phyloP scores from a whole-genome alignment of 257 asterid species.

The Solanum virginianum region DNA sequence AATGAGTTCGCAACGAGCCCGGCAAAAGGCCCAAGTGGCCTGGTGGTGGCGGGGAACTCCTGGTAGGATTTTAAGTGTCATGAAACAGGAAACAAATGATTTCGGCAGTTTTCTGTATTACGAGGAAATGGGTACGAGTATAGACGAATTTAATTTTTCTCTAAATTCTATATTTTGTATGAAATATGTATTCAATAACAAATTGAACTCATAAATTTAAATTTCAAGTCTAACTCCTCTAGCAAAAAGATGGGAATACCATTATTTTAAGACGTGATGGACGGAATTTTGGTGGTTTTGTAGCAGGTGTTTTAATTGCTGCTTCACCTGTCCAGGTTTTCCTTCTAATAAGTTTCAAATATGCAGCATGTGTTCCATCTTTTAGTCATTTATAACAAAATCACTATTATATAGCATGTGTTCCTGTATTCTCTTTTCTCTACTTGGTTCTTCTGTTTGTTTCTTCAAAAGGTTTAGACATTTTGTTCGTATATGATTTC shows the following conservation, averaged over 20 bases:
- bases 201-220: not conserved
- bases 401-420: not conserved
- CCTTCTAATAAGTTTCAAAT: not conserved
- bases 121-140: not conserved
- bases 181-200: not conserved
- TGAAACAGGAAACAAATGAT: too few species aligned
- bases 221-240: too few species aligned
- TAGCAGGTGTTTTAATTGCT: slow-evolving; percentile 46
- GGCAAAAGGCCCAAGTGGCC: too few species aligned
- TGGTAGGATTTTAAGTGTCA: too few species aligned
- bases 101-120: too few species aligned
- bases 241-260: too few species aligned
- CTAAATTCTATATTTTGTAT: not conserved
- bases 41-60: too few species aligned
- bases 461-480: not conserved
- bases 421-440: not conserved
- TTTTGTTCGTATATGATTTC: not conserved
- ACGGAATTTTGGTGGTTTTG: slow-evolving; percentile 49
- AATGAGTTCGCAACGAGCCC: too few species aligned
- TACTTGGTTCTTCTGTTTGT: not conserved
- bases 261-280: too few species aligned
- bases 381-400: not conserved
- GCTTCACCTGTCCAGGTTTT: slow-evolving; percentile 47
- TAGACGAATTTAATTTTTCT: accelerated
- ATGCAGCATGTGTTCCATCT: not conserved